These are phyloP conservation scores for Metschnikowia similis DNA, from an alignment of 805 yeast genomes.

Conservation along the genomic window DNA sequence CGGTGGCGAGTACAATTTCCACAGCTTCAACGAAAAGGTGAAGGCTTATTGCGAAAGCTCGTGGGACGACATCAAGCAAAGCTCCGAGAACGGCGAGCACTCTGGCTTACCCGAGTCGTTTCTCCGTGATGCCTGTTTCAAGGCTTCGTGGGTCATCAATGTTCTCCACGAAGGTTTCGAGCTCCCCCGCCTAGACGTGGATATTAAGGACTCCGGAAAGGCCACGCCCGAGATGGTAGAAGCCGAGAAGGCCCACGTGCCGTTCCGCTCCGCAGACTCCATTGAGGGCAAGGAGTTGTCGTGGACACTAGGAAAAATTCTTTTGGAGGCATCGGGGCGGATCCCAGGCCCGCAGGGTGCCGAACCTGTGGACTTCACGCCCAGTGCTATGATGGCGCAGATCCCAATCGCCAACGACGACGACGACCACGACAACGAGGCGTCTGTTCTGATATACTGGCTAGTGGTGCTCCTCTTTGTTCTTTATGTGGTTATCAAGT, in stretches of 20 bases:
- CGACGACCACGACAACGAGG: slow-evolving; percentile 16
- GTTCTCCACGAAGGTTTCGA: slow-evolving; percentile 90
- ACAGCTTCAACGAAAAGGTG: slow-evolving; percentile 60
- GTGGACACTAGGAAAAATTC: slow-evolving; percentile 91
- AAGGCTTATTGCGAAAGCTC: slow-evolving; percentile 69
- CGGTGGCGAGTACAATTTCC: slow-evolving; percentile 85
- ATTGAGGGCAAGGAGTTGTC: slow-evolving; percentile 83
- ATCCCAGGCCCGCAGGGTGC: slow-evolving; percentile 25
- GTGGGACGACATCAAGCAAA: slow-evolving; percentile 55
- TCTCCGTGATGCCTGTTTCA: slow-evolving; percentile 79
- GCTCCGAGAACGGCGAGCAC: slow-evolving; percentile 54
- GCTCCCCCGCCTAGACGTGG: slow-evolving; percentile 67
- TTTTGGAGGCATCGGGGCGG: slow-evolving; percentile 76
- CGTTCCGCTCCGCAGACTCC: slow-evolving; percentile 78
- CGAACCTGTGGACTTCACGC: slow-evolving; percentile 34
- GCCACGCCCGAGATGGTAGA: slow-evolving; percentile 15
- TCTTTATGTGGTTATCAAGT: slow-evolving; percentile 13
- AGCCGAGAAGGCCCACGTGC: slow-evolving; percentile 38
- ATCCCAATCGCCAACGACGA: slow-evolving; percentile 9
- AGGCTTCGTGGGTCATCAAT: slow-evolving; percentile 90
- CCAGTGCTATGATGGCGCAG: slow-evolving; percentile 33
- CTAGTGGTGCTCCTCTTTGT: slow-evolving; percentile 17
- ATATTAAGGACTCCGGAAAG: slow-evolving; percentile 22
- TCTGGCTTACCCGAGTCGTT: slow-evolving; percentile 48
- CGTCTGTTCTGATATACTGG: slow-evolving; percentile 4